Conservation (phyloP, 129 eudicot genomes). For the Helianthus annuus region DNA sequence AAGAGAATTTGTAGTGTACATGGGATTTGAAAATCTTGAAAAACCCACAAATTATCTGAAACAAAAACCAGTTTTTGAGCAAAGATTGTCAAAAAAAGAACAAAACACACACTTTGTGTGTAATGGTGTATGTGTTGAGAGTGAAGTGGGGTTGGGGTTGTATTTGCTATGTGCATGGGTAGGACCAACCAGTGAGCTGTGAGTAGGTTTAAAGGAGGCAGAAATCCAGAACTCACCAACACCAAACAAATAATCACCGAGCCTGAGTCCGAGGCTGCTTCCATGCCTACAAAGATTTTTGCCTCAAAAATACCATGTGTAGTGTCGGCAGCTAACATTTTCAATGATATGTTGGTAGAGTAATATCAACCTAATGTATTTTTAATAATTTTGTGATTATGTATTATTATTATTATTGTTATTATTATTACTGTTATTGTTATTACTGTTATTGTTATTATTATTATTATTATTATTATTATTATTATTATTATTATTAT, state of each 20-base stretch:
- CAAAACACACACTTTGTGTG: constrained; percentile 7
- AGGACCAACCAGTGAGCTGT: constrained; percentile 40
- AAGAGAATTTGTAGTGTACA: background rate
- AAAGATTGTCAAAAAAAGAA: background rate
- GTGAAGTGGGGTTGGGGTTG: background rate
- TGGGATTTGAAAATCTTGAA: constrained; percentile 16
- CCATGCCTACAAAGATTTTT: constrained; percentile 40
- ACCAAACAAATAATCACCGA: constrained; percentile 38
- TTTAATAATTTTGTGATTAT: background rate
- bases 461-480: background rate
- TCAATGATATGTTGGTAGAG: constrained; percentile 2
- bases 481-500: background rate
- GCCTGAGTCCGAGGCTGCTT: constrained; percentile 38
- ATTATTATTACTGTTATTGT: too few species aligned
- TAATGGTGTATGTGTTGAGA: constrained; percentile 22
- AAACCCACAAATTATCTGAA: constrained; percentile 23
- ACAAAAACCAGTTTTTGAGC: background rate
- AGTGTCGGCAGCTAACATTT: constrained; percentile 59
- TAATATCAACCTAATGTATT: background rate
- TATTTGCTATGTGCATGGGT: constrained; percentile 28
- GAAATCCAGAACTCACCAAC: constrained; percentile 13
- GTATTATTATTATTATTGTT: background rate
- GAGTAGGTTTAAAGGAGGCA: constrained; percentile 25
- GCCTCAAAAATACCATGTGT: constrained; percentile 18
- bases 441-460: too few species aligned